These are phyloP conservation scores for Xerocomus minutiporus DNA, from an alignment of 1,284 basidiomycete genomes.

Conservation along the genomic window DNA sequence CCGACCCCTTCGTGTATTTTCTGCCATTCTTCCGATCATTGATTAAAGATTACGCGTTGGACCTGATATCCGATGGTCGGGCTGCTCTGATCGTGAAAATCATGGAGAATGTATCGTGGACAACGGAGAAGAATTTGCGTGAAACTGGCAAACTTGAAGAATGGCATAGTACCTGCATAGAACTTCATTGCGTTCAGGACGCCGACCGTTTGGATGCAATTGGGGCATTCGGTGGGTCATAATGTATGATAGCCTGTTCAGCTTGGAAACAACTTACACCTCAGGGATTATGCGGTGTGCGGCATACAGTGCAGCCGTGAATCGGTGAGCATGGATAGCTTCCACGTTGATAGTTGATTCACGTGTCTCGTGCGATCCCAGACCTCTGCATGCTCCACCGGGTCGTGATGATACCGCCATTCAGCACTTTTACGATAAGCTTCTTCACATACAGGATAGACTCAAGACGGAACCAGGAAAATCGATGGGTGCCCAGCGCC, in stretches of 20 bases:
- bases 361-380: conserved; percentile 26
- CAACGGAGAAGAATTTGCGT: conserved; percentile 72
- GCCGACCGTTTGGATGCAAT: conserved; percentile 91
- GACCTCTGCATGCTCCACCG: conserved; percentile 62
- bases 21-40: conserved; percentile 59
- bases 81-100: conserved; percentile 56
- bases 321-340: conserved; percentile 42
- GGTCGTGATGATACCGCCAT: conserved; percentile 61
- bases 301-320: conserved; percentile 70
- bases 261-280: not conserved
- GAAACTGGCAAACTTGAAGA: conserved; percentile 50
- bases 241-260: too few species aligned
- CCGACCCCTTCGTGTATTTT: conserved; percentile 63
- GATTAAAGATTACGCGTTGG: conserved; percentile 39
- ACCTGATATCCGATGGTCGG: conserved; percentile 58
- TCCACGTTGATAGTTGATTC: not conserved
- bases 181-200: conserved; percentile 90
- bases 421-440: conserved; percentile 85
- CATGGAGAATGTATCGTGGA: conserved; percentile 83
- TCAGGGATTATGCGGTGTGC: conserved; percentile 81
- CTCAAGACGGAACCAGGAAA: conserved; percentile 76
- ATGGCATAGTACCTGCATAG: conserved; percentile 76
- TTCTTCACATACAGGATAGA: conserved; percentile 67
- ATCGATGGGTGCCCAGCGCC: conserved; percentile 66
- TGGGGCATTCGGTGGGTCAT: conserved; percentile 73